Base-by-base conservation (phyloP, 805 yeast species). In the Hanseniaspora occidentalis region DNA sequence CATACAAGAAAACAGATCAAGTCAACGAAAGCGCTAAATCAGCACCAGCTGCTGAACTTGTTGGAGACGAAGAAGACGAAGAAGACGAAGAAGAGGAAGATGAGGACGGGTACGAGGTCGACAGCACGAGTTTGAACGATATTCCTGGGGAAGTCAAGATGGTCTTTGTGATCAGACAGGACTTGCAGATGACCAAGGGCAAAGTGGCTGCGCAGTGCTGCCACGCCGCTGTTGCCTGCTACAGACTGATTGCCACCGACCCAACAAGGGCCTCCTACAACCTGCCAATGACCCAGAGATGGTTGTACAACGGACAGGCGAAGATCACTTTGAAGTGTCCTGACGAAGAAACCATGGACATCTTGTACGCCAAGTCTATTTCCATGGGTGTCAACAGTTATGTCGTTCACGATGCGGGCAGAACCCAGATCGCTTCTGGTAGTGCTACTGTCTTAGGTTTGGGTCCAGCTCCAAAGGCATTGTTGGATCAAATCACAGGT, bases 121-220 rank as follows among this genome's bases (percentile, higher is more conserved):
- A 81, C 47, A 77, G 85, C 0, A 59, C 65, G 0, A 60, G 72
- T 1, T 60, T 83, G 47, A 80, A 80, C 50, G 76, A 71, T 14
- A 61, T 81, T 2, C 82, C 82, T 1, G 94, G 92, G 1, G 92
- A 82, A 56, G 84, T 80, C 10, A 66, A 82, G 51, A 81, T 89
- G 95, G 86, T 92, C 0, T 65, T 92, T 20, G 76, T 86, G 3
- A 85, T 92, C 4, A 75, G 98, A 45, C 82, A 79, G 22, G 98
- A 92, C 57, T 64, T 92, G 45, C 79, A 76, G 34, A 92, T 92
- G 97, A 77, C 81, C 24, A 85, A 84, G 60, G 99, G 99, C 18
- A 92, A 92, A 56, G 79, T 84, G 2, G 96, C 97, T 4, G 98
- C 98, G 5, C 99, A 92, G 56, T 89, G 97, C 60, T 79, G 86